Evolutionary conservation across 2,329 filamentous ascomycete species (phyloP).

Genomic region (Fusarium floridanum): DNA sequence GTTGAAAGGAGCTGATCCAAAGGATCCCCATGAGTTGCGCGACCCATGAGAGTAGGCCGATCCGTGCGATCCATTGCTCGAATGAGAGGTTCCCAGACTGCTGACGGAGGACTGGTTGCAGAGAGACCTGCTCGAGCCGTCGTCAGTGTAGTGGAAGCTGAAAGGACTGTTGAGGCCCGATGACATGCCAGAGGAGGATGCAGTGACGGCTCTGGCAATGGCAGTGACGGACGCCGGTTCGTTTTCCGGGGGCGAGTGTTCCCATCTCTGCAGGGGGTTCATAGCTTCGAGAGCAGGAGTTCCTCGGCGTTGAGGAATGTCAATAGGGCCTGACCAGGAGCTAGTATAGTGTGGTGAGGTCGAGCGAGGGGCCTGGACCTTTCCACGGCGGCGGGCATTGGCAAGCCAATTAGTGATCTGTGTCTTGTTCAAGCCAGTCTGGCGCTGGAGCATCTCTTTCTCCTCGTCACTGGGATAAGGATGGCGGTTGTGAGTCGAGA

Average conservation of each 20-base stretch:
- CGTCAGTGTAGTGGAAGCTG: constrained; percentile 70
- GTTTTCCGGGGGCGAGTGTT: constrained; percentile 70
- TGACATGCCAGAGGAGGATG: constrained; percentile 63
- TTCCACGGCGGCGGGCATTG: constrained; percentile 86
- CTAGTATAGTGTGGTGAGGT: constrained; percentile 76
- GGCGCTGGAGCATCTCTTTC: constrained; percentile 81
- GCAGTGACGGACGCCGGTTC: constrained; percentile 71
- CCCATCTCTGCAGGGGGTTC: constrained; percentile 71
- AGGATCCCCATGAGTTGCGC: constrained; percentile 67
- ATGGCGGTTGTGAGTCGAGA: constrained; percentile 81
- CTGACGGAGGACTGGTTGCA: constrained; percentile 71
- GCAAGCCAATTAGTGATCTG: constrained; percentile 95
- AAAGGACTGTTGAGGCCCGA: constrained; percentile 70
- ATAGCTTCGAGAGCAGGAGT: constrained; percentile 67
- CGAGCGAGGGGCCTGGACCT: constrained; percentile 76
- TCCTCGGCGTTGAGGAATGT: constrained; percentile 75
- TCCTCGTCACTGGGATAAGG: constrained; percentile 92
- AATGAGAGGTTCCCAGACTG: constrained; percentile 72
- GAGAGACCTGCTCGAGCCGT: constrained; percentile 69
- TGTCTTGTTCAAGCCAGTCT: constrained; percentile 83
- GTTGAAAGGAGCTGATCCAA: constrained; percentile 59
- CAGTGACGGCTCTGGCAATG: constrained; percentile 69
- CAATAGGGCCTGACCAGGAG: constrained; percentile 72
- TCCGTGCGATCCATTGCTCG: constrained; percentile 68
- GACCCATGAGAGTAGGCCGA: constrained; percentile 72